These are phyloP conservation scores for Haplographium delicatum DNA, from an alignment of 495 filamentous ascomycete species.

Conservation along the genomic window DNA sequence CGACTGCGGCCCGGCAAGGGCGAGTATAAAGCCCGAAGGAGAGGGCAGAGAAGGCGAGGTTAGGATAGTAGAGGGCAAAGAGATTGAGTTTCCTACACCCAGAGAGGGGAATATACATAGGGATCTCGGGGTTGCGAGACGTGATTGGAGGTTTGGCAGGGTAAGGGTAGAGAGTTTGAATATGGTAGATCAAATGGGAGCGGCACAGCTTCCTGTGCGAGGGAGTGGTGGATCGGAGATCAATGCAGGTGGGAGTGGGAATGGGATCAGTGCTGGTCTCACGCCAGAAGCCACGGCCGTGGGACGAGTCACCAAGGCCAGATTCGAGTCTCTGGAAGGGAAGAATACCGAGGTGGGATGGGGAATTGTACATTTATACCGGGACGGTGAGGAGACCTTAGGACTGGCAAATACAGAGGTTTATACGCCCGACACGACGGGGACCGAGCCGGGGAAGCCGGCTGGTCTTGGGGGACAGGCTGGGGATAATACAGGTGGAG, in stretches of 20 bases:
- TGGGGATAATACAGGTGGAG: conserved; percentile 29
- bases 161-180: conserved; percentile 65
- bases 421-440: conserved; percentile 23
- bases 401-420: conserved; percentile 36
- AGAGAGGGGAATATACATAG: conserved; percentile 3
- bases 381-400: conserved; percentile 73
- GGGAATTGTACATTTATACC: conserved; percentile 91
- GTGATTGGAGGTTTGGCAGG: conserved; percentile 59
- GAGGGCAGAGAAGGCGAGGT: neutral
- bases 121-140: conserved; percentile 9
- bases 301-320: conserved; percentile 58
- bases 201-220: neutral
- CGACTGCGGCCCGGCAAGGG: conserved; percentile 20
- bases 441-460: neutral
- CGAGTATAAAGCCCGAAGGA: neutral
- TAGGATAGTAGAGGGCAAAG: neutral
- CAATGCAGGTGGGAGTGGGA: neutral
- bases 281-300: conserved; percentile 2
- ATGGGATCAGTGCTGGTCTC: conserved; percentile 16
- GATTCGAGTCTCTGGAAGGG: conserved; percentile 67
- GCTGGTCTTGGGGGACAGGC: conserved; percentile 4
- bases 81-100: conserved; percentile 11
- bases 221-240: no score
- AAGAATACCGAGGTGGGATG: conserved; percentile 80
- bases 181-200: conserved; percentile 36